phyloP scores from a whole-genome alignment of 768 basidiomycete genomes.

The Crepidotus variabilis region DNA sequence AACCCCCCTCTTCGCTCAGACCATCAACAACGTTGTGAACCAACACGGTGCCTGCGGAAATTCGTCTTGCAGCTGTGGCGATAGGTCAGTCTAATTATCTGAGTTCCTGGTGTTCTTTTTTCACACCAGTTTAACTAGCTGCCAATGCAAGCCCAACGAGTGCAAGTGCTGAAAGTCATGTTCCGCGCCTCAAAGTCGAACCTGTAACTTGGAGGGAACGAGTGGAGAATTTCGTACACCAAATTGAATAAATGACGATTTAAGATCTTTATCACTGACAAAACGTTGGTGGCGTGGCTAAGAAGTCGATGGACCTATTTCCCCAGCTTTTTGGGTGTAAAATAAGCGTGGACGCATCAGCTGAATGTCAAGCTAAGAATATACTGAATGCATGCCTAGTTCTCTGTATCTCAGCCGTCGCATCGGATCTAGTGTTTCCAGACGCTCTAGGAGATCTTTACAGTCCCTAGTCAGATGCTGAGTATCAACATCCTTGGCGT shows the following conservation, averaged over 20 bases:
- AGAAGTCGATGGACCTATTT: neutral
- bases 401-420: conserved; percentile 68
- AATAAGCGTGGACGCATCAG: neutral
- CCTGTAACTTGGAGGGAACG: too few relatives aligned
- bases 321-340: conserved; percentile 3
- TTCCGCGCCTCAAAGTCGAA: neutral
- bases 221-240: too few relatives aligned
- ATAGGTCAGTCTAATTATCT: conserved; percentile 28
- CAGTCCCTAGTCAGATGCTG: conserved; percentile 40
- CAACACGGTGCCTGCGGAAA: conserved; percentile 45
- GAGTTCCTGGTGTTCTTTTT: neutral
- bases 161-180: conserved; percentile 57
- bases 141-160: conserved; percentile 54
- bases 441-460: conserved; percentile 45
- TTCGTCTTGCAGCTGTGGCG: conserved; percentile 48
- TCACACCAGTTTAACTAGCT: conserved; percentile 31
- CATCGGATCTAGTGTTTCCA: conserved; percentile 62
- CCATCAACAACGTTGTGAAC: conserved; percentile 36
- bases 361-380: neutral
- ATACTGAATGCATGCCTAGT: conserved; percentile 39
- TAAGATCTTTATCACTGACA: too few relatives aligned
- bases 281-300: too few relatives aligned
- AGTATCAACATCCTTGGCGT: conserved; percentile 30
- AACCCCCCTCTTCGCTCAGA: conserved; percentile 18
- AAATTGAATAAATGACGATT: too few relatives aligned